Evolutionary conservation across 768 basidiomycete genomes (phyloP).

Genomic region (Pilatotrama ljubarskyi): DNA sequence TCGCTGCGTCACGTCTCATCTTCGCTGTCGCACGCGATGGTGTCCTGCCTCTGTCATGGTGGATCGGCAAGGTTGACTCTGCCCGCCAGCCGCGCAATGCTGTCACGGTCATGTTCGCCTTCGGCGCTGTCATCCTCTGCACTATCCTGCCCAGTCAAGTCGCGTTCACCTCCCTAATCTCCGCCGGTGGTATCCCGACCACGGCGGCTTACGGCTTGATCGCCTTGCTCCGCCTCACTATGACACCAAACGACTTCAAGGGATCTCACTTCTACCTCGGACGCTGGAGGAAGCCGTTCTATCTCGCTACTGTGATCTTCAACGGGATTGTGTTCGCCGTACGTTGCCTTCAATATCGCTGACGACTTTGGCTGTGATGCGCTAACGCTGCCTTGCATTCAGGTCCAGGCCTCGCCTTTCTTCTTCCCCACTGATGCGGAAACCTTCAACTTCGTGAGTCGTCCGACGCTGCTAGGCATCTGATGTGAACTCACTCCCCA

Average conservation of each 20-base stretch:
- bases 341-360: slow-evolving; percentile 32
- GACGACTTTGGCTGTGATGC: too few species aligned
- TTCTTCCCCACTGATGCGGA: slow-evolving; percentile 76
- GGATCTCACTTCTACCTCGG: slow-evolving; percentile 75
- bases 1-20: slow-evolving; percentile 84
- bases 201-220: slow-evolving; percentile 89
- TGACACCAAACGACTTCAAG: slow-evolving; percentile 76
- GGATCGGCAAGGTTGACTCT: slow-evolving; percentile 76
- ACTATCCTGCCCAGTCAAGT: slow-evolving; percentile 88
- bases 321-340: slow-evolving; percentile 76
- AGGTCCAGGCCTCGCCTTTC: slow-evolving; percentile 88
- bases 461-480: background rate
- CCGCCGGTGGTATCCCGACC: slow-evolving; percentile 82
- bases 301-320: slow-evolving; percentile 65
- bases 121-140: slow-evolving; percentile 75
- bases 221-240: slow-evolving; percentile 68
- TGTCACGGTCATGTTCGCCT: slow-evolving; percentile 83
- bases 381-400: too few species aligned
- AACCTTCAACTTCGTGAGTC: slow-evolving; percentile 86
- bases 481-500: background rate
- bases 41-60: slow-evolving; percentile 77
- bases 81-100: slow-evolving; percentile 81
- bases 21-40: slow-evolving; percentile 96
- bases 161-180: slow-evolving; percentile 88
- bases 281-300: slow-evolving; percentile 64